phyloP scores from a whole-genome alignment of 176 grass and related monocot genomes.

The Paspalum notatum region DNA sequence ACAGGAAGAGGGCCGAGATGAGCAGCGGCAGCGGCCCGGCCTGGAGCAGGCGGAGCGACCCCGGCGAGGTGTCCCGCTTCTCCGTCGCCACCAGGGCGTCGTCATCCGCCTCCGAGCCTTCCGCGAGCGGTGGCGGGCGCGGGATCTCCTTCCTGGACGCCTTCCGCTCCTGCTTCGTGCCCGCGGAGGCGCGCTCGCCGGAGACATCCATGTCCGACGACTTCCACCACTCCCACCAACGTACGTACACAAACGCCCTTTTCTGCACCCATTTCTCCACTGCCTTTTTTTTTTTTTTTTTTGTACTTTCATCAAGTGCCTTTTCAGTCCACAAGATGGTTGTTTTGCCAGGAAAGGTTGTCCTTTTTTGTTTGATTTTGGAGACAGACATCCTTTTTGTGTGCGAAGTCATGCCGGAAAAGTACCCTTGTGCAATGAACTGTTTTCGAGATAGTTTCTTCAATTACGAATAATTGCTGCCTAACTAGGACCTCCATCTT shows the following conservation, averaged over 20 bases:
- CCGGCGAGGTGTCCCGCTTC: conserved; percentile 42
- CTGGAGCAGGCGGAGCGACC: conserved; percentile 33
- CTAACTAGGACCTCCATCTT: neutral
- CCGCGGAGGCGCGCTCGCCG: conserved; percentile 40
- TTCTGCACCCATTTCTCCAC: neutral
- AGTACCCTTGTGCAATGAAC: neutral
- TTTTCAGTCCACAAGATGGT: neutral
- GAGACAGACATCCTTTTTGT: neutral
- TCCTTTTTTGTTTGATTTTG: neutral
- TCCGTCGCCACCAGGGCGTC: conserved; percentile 41
- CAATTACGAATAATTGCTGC: neutral
- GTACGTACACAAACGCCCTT: conserved; percentile 34
- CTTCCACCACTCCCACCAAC: conserved; percentile 26
- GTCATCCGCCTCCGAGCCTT: conserved; percentile 19
- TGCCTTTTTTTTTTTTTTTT: no score
- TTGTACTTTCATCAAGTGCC: neutral
- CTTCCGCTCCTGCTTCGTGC: conserved; percentile 69
- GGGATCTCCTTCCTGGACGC: conserved; percentile 41
- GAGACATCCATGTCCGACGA: conserved; percentile 50
- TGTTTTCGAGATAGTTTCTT: conserved; percentile 15
- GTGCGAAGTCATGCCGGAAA: neutral
- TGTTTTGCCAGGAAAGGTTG: neutral
- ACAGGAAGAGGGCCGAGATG: neutral
- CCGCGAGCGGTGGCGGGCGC: conserved; percentile 15
- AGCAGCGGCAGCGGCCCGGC: conserved; percentile 3